These are phyloP conservation scores for Ulota crispa DNA, from an alignment of 225 moss, liverwort and hornwort genomes.

Conservation along the genomic window DNA sequence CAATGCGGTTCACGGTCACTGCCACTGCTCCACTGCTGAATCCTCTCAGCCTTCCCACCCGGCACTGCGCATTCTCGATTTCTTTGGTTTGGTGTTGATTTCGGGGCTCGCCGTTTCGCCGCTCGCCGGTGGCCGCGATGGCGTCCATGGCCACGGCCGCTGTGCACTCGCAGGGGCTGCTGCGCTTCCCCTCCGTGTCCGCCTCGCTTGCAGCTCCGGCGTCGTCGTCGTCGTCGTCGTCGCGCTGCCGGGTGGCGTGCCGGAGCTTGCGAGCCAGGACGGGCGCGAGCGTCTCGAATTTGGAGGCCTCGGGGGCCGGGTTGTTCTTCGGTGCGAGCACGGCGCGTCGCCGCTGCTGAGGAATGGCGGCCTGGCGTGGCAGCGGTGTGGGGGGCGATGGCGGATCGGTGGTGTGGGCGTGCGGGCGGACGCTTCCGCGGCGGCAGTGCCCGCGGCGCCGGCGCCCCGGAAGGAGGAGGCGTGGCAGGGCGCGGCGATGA, in stretches of 20 bases:
- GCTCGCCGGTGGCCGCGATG: too few relatives aligned
- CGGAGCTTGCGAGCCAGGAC: background rate
- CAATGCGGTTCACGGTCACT: too few relatives aligned
- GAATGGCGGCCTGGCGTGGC: constrained; percentile 11
- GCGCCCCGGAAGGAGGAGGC: constrained; percentile 54
- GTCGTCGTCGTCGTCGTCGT: too few relatives aligned
- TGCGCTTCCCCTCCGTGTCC: background rate
- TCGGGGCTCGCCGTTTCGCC: too few relatives aligned
- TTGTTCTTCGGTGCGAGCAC: constrained; percentile 15
- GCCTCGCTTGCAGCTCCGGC: background rate
- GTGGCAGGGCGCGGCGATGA: constrained; percentile 89
- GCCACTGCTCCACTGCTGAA: too few relatives aligned
- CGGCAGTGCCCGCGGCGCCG: constrained; percentile 26
- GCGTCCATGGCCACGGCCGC: constrained; percentile 33
- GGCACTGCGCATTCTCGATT: too few relatives aligned
- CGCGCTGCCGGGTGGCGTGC: background rate
- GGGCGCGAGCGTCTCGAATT: background rate
- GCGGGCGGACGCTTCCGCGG: constrained; percentile 50
- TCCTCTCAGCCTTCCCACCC: too few relatives aligned
- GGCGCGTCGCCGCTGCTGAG: constrained; percentile 7
- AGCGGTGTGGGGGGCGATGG: background rate
- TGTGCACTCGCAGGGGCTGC: background rate
- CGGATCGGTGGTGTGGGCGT: constrained; percentile 18
- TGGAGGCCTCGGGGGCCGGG: background rate
- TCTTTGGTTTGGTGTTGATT: too few relatives aligned